Evolutionary conservation across 2,329 filamentous ascomycete genomes (phyloP), one percentile per base, ranked within the genome.

Genomic region (Ceratocystis papillata): DNA sequence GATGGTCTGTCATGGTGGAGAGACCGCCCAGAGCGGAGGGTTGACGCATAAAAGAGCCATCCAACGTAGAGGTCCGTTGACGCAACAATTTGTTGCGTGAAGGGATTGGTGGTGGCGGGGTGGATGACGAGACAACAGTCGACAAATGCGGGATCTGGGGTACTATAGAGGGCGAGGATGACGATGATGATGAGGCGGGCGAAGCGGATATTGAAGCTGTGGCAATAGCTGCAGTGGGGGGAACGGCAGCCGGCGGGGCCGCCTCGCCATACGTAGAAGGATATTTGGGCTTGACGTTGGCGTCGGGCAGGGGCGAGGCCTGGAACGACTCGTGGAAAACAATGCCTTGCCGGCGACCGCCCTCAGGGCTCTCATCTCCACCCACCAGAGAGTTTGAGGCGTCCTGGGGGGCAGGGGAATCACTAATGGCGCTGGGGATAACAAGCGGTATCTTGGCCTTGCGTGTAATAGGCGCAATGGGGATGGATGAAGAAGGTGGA

Each of bases 271-370:
- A 75, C 28, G 46, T 41, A 30, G 53, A 15, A 17, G 72, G 71
- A n/a, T 59, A 37, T 30, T 59, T 59, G 15, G 55, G 22, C 17
- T 59, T 59, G 5, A n/a, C 6, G 15, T 2, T 59, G 28, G 17
- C 37, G 33, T 37, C 28, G 46, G 76, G 78, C 64, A 83, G 81
- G 68, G 80, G 77, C 10, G 82, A 78, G 63, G 79, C 79, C 65
- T 77, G 75, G 69, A 81, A 80, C 33, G 78, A 73, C 66, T 86
- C 83, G 69, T 83, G 79, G 71, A 87, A 87, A 55, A 86, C 81
- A 59, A 85, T 77, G 67, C 83, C 84, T 71, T 84, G 82, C 46
- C 83, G 78, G 66, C 83, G 75, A 37, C 74, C 76, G 65, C 79
- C 76, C 15, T 72, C 73, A 17, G 37, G 69, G 20, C 55, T 20